A percentile compares a stretch with the other conserved stretches of the same genome.
Evolutionary conservation across 2,329 filamentous ascomycete species (phyloP).

Genomic region (Beauveria scarabaeidicola): DNA sequence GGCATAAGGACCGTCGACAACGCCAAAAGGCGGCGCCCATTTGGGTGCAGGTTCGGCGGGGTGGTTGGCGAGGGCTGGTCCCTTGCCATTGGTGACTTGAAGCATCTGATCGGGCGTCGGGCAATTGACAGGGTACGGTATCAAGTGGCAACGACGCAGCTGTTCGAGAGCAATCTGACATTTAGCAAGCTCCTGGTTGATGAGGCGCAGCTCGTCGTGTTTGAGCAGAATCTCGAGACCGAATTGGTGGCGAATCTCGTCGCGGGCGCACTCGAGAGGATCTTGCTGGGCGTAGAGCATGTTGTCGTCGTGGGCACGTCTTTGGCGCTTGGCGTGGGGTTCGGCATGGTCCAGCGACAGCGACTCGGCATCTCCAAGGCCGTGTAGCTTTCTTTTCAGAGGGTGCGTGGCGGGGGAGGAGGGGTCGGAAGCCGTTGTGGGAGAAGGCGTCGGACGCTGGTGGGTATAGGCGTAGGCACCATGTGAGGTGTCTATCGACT

Average conservation of each 20-base stretch:
- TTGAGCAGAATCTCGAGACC: constrained; percentile 88
- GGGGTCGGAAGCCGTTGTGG: constrained; percentile 11
- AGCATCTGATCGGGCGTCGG: constrained; percentile 59
- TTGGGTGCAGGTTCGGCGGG: constrained; percentile 58
- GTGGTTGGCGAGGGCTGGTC: constrained; percentile 56
- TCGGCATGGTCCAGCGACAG: constrained; percentile 16
- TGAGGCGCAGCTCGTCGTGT: constrained; percentile 86
- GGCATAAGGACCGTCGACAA: constrained; percentile 85
- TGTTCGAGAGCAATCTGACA: constrained; percentile 92
- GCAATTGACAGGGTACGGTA: constrained; percentile 72
- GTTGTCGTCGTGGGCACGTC: constrained; percentile 15
- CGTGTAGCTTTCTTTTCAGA: constrained; percentile 33
- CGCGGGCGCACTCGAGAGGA: constrained; percentile 47
- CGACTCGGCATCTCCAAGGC: constrained; percentile 24
- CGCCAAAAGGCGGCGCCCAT: constrained; percentile 82
- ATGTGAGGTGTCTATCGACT: constrained; percentile 36
- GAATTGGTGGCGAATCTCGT: constrained; percentile 77
- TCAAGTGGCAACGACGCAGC: constrained; percentile 81
- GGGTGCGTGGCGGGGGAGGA: constrained; percentile 20
- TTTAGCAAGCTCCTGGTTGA: constrained; percentile 93
- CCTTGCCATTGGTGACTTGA: constrained; percentile 65
- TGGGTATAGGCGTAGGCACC: constrained; percentile 22
- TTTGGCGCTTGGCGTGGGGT: constrained; percentile 34
- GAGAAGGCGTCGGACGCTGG: constrained; percentile 23
- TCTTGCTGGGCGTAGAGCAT: constrained; percentile 6